phyloP scores from a whole-genome alignment of 257 asterid genomes.

The Coffea canephora region DNA sequence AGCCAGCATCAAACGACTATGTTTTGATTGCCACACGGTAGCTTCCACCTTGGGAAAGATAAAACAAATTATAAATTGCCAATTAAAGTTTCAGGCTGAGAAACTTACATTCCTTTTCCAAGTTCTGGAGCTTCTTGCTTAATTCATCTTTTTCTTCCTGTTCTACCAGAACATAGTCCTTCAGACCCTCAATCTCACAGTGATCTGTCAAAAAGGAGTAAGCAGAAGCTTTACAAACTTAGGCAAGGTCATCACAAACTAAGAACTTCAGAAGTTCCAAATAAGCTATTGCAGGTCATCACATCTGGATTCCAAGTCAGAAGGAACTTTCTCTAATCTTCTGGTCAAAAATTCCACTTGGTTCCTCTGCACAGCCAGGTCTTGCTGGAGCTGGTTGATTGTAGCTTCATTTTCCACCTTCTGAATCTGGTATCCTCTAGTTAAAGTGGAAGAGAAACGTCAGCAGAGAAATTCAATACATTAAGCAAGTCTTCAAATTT shows the following conservation, averaged over 20 bases:
- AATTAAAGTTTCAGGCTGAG: background rate
- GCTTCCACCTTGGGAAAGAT: background rate
- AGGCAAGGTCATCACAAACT: background rate
- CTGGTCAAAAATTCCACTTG: slow-evolving; percentile 25
- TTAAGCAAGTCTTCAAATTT: background rate
- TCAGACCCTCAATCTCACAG: slow-evolving; percentile 44
- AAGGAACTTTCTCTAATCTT: slow-evolving; percentile 32
- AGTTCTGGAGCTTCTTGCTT: slow-evolving; percentile 32
- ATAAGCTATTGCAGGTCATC: slow-evolving; percentile 11
- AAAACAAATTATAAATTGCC: background rate
- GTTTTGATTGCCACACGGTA: background rate
- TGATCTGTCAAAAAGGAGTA: slow-evolving; percentile 24
- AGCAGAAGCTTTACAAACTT: background rate
- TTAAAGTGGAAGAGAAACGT: slow-evolving; percentile 7
- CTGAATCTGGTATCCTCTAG: slow-evolving; percentile 30
- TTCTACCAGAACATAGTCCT: slow-evolving; percentile 39
- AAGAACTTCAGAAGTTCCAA: background rate
- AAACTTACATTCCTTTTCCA: slow-evolving; percentile 42
- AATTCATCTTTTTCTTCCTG: slow-evolving; percentile 40
- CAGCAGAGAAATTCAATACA: background rate
- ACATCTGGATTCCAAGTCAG: slow-evolving; percentile 38
- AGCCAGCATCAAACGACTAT: background rate
- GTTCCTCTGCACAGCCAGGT: slow-evolving; percentile 31
- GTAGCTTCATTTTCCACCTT: slow-evolving; percentile 23
- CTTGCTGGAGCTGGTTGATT: slow-evolving; percentile 29